A percentile compares a stretch with the other conserved stretches of the same genome.
These are phyloP conservation scores for Cladophialophora bantiana DNA, from an alignment of 2,329 filamentous ascomycete species.

Conservation along the genomic window DNA sequence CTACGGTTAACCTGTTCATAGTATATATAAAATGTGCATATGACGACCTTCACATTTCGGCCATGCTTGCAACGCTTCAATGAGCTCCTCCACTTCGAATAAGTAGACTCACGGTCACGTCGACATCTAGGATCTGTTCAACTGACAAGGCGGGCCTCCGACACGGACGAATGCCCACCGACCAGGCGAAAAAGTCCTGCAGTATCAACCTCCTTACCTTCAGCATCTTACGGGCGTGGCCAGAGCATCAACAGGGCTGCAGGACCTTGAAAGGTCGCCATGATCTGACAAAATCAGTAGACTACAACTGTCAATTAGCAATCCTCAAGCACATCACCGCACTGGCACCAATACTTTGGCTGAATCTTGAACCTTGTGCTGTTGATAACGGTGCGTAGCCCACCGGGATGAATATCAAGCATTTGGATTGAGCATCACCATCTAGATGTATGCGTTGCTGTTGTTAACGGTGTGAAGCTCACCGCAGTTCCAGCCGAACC, in stretches of 20 bases:
- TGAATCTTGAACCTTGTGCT: slow-evolving; percentile 4
- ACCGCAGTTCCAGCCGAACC: slow-evolving; percentile 18
- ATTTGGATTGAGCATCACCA: slow-evolving; percentile 23
- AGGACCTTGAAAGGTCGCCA: not conserved
- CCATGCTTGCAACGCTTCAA: not conserved
- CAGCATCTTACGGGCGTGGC: not conserved
- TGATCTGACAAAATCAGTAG: not conserved
- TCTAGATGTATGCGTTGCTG: slow-evolving; percentile 27
- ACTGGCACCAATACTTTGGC: not conserved
- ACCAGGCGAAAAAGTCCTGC: not conserved
- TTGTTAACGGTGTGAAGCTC: slow-evolving; percentile 35
- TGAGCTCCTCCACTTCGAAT: not conserved
- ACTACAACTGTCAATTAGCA: not conserved
- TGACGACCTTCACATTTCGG: no score
- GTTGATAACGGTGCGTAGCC: slow-evolving; percentile 32
- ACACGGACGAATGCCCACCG: not conserved
- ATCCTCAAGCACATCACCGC: not conserved
- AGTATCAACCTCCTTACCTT: not conserved
- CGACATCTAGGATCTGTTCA: not conserved
- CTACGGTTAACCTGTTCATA: no score
- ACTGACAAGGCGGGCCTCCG: not conserved
- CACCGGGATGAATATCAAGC: slow-evolving; percentile 19
- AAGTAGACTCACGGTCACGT: not conserved
- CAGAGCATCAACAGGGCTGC: not conserved
- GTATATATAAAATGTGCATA: no score